phyloP scores from a whole-genome alignment of 1,284 basidiomycete genomes.

The Takashimella tepidaria region DNA sequence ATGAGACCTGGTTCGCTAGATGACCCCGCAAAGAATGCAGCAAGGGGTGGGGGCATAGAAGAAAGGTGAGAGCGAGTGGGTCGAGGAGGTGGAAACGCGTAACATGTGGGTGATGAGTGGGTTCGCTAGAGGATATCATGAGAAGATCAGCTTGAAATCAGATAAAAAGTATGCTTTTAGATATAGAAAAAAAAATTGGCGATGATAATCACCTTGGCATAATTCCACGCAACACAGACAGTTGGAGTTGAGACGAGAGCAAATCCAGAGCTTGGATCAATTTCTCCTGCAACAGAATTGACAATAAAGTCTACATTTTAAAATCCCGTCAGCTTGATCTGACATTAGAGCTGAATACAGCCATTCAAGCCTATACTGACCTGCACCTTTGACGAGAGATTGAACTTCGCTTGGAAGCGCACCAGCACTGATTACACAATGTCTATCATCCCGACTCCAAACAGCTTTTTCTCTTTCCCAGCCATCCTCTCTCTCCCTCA shows the following conservation, averaged over 20 bases:
- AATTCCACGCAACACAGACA: constrained; percentile 48
- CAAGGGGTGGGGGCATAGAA: constrained; percentile 29
- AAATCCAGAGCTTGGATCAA: constrained; percentile 45
- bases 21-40: constrained; percentile 29
- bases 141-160: background rate
- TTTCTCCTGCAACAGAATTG: constrained; percentile 34
- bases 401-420: constrained; percentile 35
- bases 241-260: constrained; percentile 42
- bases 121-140: constrained; percentile 23
- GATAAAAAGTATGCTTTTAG: background rate
- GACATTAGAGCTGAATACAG: background rate
- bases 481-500: constrained; percentile 10
- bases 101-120: constrained; percentile 38
- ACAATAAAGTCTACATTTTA: constrained; percentile 38
- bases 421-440: constrained; percentile 24
- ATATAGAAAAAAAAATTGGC: no score
- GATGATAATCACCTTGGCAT: constrained; percentile 38
- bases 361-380: constrained; percentile 10
- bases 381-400: constrained; percentile 22
- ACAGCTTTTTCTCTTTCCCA: constrained; percentile 18
- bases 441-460: constrained; percentile 36
- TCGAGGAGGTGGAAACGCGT: constrained; percentile 37
- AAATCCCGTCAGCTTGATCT: no score
- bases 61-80: constrained; percentile 26
- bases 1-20: constrained; percentile 48